Base-by-base conservation (phyloP, 2,329 filamentous ascomycete genomes). In the Aspergillus puulaauensis region DNA sequence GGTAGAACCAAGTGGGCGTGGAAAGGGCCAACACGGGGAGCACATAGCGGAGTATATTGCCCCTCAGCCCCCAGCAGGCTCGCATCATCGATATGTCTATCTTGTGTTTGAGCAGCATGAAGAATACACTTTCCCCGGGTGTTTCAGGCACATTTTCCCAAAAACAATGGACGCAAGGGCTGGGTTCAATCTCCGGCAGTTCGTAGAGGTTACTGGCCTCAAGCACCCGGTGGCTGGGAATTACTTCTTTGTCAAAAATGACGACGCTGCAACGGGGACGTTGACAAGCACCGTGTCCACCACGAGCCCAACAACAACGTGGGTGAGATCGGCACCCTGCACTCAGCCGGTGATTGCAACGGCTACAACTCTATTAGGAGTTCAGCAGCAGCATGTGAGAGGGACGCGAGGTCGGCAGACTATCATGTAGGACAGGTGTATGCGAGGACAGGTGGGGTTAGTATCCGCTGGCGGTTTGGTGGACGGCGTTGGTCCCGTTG, bases 171-270 rank as follows among this genome's bases (percentile, higher is more conserved):
- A 66, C 4, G 63, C 59, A n/a, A 64, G 66, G 56, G 62, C 57
- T 0, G 67, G 69, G 11, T 79, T 78, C 58, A 69, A 78, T 49
- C 62, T 73, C 0, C 61, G 54, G 4, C 60, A 64, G 23, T 79
- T 79, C 60, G 64, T 73, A 3, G 47, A 58, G 1, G 74, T 71
- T 2, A 64, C 72, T 2, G 66, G 63, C 1, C 52, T 79, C 11
- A 60, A 54, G 5, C 52, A 60, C 1, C 68, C 72, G 0, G 44
- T 77, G 19, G 74, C 72, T 1, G 73, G 67, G 6, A 78, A 75
- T 57, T 79, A 71, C 62, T 74, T 79, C 47, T 60, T 60, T 21
- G 75, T 75, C 11, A 66, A 73, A 50, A 73, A 75, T 47, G 62
- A 69, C 23, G 60, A 48, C 4, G 11, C 45, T 15, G 24, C 39